Base-by-base conservation (phyloP, 2,329 filamentous ascomycete genomes). In the Rhinocladiella similis region DNA sequence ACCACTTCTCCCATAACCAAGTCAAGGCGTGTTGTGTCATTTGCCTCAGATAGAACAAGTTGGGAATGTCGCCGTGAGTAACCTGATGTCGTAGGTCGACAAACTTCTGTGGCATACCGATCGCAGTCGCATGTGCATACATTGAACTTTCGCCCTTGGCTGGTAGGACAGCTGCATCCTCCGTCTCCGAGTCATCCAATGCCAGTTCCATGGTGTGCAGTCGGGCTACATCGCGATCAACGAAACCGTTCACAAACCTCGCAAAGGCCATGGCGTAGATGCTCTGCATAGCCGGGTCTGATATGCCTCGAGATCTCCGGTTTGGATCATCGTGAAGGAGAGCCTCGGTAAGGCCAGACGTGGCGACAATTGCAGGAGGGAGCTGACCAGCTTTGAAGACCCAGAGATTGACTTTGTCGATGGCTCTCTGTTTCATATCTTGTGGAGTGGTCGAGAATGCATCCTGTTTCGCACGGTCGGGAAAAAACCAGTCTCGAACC, bases 1-100 rank as follows among this genome's bases (percentile, higher is more conserved):
- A 66, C 64, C 64, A 66, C 25, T 57, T 61, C 53, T 84, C 78
- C 88, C 89, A 93, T 47, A 94, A 85, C 90, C 90, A 95, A 25
- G 75, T 75, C 61, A 94, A 75, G 1, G 86, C 88, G 65, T 85
- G 83, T 54, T 76, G 72, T 1, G 86, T 83, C 3, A 86, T 87
- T 20, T 77, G 77, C 50, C 88, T 81, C 60, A 95, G 77, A 65
- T 88, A 83, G 14, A 80, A 77, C 46, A 92, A 77, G 2, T 84
- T 83, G 0, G 90, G 90, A 54, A 94, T 76, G 68, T 88, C 86
- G 73, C 92, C 88, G 68, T 95, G 90, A 41, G 89, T 91, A 50
- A 87, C 87, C 72, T 91, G 87, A 70, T 95, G 90, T 51, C 90
- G 81, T 53, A 91, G 79, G 76, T 92, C 89, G 54, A 94, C 89